phyloP scores from a whole-genome alignment of 352 stramenopile species.

The Globisporangium takayamanum region DNA sequence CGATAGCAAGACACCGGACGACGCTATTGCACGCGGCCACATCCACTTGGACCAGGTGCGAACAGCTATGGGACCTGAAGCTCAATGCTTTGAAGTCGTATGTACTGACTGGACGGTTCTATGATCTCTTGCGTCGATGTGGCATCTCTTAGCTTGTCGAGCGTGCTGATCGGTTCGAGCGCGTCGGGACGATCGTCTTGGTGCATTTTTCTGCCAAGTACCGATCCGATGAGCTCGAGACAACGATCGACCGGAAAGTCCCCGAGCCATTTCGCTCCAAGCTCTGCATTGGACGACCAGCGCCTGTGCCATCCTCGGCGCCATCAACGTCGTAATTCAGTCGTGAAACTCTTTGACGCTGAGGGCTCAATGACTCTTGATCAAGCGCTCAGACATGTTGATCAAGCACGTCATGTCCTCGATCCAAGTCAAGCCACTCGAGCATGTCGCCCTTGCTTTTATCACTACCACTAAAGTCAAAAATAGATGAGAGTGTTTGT shows the following conservation, averaged over 20 bases:
- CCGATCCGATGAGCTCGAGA: slow-evolving; percentile 21
- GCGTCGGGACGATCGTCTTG: slow-evolving; percentile 53
- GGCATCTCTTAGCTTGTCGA: slow-evolving; percentile 22
- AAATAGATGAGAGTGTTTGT: not conserved
- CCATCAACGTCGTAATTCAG: no score
- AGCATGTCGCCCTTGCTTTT: not conserved
- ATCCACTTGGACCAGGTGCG: slow-evolving; percentile 72
- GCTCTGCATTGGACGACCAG: slow-evolving; percentile 10
- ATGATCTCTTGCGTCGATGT: not conserved
- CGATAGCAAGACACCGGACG: slow-evolving; percentile 29
- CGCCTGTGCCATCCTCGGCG: not conserved
- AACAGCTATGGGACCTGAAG: not conserved
- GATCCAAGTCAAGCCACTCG: no score
- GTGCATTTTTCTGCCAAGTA: slow-evolving; percentile 77
- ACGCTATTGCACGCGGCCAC: slow-evolving; percentile 55
- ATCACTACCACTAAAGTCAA: no score
- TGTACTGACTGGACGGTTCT: not conserved
- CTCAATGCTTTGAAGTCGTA: not conserved
- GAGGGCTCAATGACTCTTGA: no score
- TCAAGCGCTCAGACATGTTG: no score
- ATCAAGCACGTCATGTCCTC: no score
- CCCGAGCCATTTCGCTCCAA: slow-evolving; percentile 37
- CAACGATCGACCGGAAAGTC: slow-evolving; percentile 27
- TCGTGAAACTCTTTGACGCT: no score
- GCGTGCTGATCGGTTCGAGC: slow-evolving; percentile 33